Evolutionary conservation across 129 eudicot genomes (phyloP).

Genomic region (Tagetes erecta): DNA sequence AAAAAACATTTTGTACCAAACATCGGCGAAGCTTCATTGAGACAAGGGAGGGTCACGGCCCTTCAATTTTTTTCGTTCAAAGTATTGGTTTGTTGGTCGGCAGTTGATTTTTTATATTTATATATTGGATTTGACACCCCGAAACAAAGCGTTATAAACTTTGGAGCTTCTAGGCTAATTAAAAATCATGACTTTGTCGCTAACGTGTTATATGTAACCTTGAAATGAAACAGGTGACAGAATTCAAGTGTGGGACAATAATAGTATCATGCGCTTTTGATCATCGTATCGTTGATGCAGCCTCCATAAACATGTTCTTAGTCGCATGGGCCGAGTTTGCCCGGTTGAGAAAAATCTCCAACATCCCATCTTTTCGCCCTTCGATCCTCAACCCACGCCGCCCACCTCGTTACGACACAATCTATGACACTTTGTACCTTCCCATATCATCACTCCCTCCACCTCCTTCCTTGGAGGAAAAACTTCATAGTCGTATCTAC

Average conservation of each 20-base stretch:
- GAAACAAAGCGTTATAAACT: too few relatives aligned
- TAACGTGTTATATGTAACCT: not conserved
- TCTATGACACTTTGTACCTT: conserved; percentile 40
- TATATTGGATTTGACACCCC: too few relatives aligned
- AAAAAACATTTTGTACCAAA: too few relatives aligned
- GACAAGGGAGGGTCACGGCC: too few relatives aligned
- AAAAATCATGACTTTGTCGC: not conserved
- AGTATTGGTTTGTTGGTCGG: too few relatives aligned
- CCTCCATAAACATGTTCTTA: conserved; percentile 5
- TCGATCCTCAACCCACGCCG: conserved; percentile 49
- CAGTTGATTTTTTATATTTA: too few relatives aligned
- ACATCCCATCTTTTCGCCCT: conserved; percentile 44
- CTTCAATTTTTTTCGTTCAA: too few relatives aligned
- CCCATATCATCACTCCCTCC: conserved; percentile 39
- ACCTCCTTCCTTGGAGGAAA: conserved; percentile 23
- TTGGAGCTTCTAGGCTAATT: too few relatives aligned
- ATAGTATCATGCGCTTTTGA: not conserved
- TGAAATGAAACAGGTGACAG: conserved; percentile 7
- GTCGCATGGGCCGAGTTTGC: conserved; percentile 6
- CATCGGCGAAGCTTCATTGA: too few relatives aligned
- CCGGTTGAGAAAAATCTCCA: not conserved
- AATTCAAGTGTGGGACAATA: conserved; percentile 8
- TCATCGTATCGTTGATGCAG: not conserved
- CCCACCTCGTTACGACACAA: conserved; percentile 36
- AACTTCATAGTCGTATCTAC: conserved; percentile 45